Base-by-base conservation (phyloP, 345 rosid genomes). In the Boechera retrofracta region DNA sequence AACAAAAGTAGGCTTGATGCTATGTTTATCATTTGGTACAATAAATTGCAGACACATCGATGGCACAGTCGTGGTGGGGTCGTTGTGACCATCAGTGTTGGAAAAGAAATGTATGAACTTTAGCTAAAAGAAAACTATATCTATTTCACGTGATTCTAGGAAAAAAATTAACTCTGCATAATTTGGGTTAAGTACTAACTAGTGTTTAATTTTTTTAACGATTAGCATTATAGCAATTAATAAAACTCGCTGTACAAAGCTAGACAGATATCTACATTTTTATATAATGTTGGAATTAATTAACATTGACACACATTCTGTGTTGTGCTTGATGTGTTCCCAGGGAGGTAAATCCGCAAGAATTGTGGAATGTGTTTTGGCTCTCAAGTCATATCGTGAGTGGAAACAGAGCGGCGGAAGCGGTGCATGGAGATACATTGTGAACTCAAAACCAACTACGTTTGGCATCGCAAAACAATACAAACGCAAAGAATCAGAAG, bases 321-420 rank as follows among this genome's bases (percentile, higher is more conserved):
- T 63, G 69, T 7, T 48, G 76, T 18, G 51, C 10, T 41, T 51
- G 61, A 56, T 51, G 39, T 77, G 52, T 54, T 79, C 45, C n/a
- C 80, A 91, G 97, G 89, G 92, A 72, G 97, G 97, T 64, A 87
- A 91, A 78, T 85, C 97, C 26, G 62, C 86, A 35, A 89, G 97
- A 85, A 78, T 92, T 72, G 95, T 90, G 71, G 86, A 88, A 57
- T 85, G 88, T 85, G 90, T 90, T 64, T 86, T 94, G 80, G 98
- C 95, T 10, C 88, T 92, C 45, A 92, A 94, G 83, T 86, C 95
- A 58, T 94, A 92, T 63, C 64, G 84, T 12, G 98, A 90, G 59
- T 92, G 98, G 97, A 94, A 89, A 67, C 88, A 85, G 68, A 81
- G 77, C 26, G 98, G 95, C 69, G 97, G 91, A 64, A 79, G 64